Conservation (phyloP, 2,329 filamentous ascomycete species). For the Leptodontidium sp. region DNA sequence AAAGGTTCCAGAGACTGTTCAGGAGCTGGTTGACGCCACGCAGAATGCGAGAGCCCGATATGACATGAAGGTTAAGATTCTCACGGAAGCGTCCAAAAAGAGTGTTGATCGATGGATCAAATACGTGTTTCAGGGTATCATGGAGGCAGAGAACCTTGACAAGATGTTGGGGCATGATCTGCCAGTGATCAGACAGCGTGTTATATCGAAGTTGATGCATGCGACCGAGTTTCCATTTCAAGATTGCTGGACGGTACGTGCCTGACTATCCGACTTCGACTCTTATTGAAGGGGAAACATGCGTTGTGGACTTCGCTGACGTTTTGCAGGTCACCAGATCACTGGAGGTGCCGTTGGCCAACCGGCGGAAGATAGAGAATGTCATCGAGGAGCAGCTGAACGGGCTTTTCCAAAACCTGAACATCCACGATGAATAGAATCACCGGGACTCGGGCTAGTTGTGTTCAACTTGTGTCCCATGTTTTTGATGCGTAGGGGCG, state of each 20-base stretch:
- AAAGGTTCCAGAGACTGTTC: constrained; percentile 13
- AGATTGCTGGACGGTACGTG: constrained; percentile 18
- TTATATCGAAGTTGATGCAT: constrained; percentile 16
- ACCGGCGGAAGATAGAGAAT: background rate
- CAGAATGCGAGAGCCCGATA: background rate
- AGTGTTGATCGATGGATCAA: constrained; percentile 22
- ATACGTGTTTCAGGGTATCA: constrained; percentile 14
- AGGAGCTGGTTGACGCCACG: background rate
- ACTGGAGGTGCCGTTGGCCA: background rate
- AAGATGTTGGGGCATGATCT: background rate
- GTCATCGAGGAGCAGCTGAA: constrained; percentile 10
- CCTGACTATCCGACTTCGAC: background rate
- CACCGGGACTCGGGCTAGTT: too few relatives aligned
- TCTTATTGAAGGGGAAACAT: background rate
- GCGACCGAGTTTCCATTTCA: constrained; percentile 10
- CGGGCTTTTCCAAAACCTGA: constrained; percentile 2
- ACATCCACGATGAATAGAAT: background rate
- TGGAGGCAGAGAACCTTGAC: background rate
- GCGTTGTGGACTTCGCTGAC: background rate
- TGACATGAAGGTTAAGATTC: constrained; percentile 5
- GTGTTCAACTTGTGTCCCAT: background rate
- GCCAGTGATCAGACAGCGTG: background rate
- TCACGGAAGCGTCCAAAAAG: background rate
- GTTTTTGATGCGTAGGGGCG: background rate
- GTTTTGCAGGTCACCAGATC: background rate